Evolutionary conservation across 2,329 filamentous ascomycete species (phyloP), one percentile per base, ranked within the genome.

Genomic region (Celoporthe dispersa): DNA sequence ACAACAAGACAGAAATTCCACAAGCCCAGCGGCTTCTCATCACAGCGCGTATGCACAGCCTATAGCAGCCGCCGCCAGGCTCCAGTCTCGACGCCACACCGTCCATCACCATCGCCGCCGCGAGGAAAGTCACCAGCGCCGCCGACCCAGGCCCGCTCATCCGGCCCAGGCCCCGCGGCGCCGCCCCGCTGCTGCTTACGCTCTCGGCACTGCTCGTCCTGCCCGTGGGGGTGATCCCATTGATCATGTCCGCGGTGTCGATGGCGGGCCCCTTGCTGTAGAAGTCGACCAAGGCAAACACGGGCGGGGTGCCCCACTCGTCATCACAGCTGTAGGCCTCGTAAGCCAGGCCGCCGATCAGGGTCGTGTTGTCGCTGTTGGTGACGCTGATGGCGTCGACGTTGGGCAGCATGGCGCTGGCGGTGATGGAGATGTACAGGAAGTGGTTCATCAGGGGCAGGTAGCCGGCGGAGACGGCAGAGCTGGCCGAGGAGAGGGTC

Each of bases 391-490:
- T 86, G 74, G 86, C 83, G 72, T 81, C 84, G n/a, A 86, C 82
- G 73, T 91, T 87, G 2, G 91, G 91, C 55, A 88, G 82, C 73
- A 87, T 80, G 75, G 93, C 87, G 70, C 83, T 84, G 4, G 85
- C 79, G n/a, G 82, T 78, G 31, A 89, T 77, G 6, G 77, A 80
- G 69, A 84, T 81, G 82, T 94, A 90, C 67, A 91, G 85, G 83
- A 96, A 95, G 81, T 96, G 93, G 83, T 96, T 96, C 82, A 93
- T 85, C 12, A 96, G 83, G 35, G 92, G 88, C 78, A 96, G 85
- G 75, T 88, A 85, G 74, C 87, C 87, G 1, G 84, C 83, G 0
- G 82, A 76, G 35, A 92, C 76, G 1, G 91, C 92, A 1, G 83
- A 75, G 22, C 85, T 76, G 64, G 85, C 85, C 3, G 82, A 77